Conservation (phyloP, 1,139 yeast genomes). For the Ogataea hybrid region DNA sequence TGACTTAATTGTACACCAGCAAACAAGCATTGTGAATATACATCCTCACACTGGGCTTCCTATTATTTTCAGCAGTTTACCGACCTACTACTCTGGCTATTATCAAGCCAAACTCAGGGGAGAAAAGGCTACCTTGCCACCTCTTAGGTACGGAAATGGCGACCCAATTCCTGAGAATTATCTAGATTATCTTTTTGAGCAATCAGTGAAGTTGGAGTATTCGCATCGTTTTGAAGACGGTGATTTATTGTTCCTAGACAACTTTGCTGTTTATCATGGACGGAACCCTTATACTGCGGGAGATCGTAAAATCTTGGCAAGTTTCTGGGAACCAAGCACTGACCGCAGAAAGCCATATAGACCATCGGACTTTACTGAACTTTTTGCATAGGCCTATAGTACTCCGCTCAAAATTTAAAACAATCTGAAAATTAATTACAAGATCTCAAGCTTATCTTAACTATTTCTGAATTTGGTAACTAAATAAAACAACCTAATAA, state of each 20-base stretch:
- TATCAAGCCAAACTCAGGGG: conserved; percentile 8
- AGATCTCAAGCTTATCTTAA: too few species aligned
- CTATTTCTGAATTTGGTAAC: too few species aligned
- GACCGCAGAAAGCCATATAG: not conserved
- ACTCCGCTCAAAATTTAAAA: too few species aligned
- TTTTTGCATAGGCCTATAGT: not conserved
- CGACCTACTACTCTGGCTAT: conserved; percentile 19
- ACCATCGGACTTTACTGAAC: not conserved
- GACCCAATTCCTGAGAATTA: conserved; percentile 22
- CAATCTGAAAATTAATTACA: too few species aligned
- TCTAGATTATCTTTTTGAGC: conserved; percentile 25
- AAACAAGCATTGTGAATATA: conserved; percentile 19
- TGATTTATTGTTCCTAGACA: conserved; percentile 34
- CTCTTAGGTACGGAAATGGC: conserved; percentile 25
- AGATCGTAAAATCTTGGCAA: conserved; percentile 4
- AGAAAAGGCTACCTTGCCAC: not conserved
- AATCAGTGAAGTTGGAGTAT: conserved; percentile 19
- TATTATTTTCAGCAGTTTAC: conserved; percentile 30
- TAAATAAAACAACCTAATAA: too few species aligned
- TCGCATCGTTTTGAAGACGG: conserved; percentile 32
- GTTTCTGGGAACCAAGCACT: conserved; percentile 4
- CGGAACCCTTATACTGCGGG: conserved; percentile 6
- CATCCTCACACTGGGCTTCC: conserved; percentile 9
- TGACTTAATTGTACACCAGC: conserved; percentile 30
- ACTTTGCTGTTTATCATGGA: conserved; percentile 35